phyloP scores from a whole-genome alignment of 2,329 filamentous ascomycete species.

The Arthrobotrys musiformis region DNA sequence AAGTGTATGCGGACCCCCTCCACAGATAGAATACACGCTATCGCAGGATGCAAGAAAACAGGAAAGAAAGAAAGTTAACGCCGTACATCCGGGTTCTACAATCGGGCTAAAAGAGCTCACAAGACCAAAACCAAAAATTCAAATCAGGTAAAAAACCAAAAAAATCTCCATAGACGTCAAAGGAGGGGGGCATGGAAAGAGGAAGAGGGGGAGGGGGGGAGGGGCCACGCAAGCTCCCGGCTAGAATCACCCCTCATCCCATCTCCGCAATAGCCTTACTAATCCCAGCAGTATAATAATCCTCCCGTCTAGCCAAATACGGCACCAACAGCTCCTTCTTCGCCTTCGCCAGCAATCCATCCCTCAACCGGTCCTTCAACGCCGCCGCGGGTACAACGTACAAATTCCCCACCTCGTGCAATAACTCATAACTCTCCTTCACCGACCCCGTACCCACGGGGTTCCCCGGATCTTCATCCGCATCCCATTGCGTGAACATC shows the following conservation, averaged over 20 bases:
- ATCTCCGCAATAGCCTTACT: slow-evolving; percentile 57
- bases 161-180: too few species aligned
- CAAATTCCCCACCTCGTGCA: slow-evolving; percentile 92
- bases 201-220: neutral
- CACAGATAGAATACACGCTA: neutral
- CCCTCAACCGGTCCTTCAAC: slow-evolving; percentile 66
- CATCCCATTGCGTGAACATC: slow-evolving; percentile 82
- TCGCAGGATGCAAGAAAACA: neutral
- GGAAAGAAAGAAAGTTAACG: neutral
- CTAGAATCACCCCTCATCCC: slow-evolving; percentile 6
- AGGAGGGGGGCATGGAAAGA: too few species aligned
- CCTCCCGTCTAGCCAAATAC: slow-evolving; percentile 59
- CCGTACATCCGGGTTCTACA: slow-evolving; percentile 10
- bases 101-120: neutral
- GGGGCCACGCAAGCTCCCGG: slow-evolving; percentile 4
- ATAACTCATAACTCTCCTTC: slow-evolving; percentile 78
- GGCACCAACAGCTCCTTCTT: slow-evolving; percentile 59
- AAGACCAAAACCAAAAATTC: neutral
- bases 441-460: slow-evolving; percentile 65
- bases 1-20: slow-evolving; percentile 5
- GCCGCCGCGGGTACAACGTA: slow-evolving; percentile 79
- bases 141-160: neutral
- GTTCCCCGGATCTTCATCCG: slow-evolving; percentile 64
- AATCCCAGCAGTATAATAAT: slow-evolving; percentile 59
- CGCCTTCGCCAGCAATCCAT: slow-evolving; percentile 60